Evolutionary conservation across 768 basidiomycete species (phyloP), one percentile per base, ranked within the genome.

Genomic region (Piloderma croceum): DNA sequence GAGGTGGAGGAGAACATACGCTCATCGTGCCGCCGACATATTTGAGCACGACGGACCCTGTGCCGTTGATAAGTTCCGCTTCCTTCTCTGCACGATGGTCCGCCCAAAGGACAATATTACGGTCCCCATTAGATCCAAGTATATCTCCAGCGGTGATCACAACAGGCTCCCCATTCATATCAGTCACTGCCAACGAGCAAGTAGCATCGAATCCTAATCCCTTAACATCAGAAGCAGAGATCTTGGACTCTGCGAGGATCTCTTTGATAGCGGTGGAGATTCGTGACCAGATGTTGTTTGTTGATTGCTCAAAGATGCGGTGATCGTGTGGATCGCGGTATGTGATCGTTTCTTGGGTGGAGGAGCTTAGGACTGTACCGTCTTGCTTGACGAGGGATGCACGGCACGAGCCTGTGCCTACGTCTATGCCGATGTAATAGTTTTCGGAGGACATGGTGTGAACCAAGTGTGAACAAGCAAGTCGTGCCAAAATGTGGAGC

Each of bases 21-120:
- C 90, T 92, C 84, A 99, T 97, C 25, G 79, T 87, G 33, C 92
- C 92, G 7, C 96, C 96, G 34, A 98, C 92, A 64, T 93, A 98
- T 42, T 93, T 83, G 50, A 98, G 68, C 25, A 96, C 91, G 21
- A 81, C 70, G 36, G 88, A 88, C 2, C 80, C 83, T 2, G 85
- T 88, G 20, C 68, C 65, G 59, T 98, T 98, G 70, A 98, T 93
- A 31, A 83, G 59, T 31, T 89, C 79, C 2, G 94, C 94, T 58
- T 99, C 92, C 55, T 83, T 72, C 64, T 90, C 84, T 0, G 96
- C 94, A 36, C 94, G 77, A 62, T 96, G 92, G 62, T 98, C 93
- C 3, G 93, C 94, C 96, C 94, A 99, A 1, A 99, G 71, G 31
- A 98, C 77, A 44, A 97, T 74, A 60, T 97, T 91, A 46, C 88